These are phyloP conservation scores for Diutina ranongensis DNA, from an alignment of 1,139 yeast genomes.

Conservation along the genomic window DNA sequence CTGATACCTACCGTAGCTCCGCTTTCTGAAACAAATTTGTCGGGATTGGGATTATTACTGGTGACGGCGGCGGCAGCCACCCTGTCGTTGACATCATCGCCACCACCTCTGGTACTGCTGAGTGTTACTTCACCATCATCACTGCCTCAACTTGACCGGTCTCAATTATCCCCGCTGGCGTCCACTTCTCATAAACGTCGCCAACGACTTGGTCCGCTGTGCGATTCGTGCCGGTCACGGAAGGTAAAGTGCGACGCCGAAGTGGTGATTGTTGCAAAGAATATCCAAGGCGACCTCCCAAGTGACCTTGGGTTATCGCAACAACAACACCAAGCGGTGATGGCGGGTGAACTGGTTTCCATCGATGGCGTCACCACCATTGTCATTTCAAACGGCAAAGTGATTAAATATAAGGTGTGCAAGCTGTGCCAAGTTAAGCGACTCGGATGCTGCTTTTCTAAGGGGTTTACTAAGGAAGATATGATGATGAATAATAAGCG, in stretches of 20 bases:
- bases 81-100: not conserved
- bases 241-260: slow-evolving; percentile 71
- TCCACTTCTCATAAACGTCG: slow-evolving; percentile 22
- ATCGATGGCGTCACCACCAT: slow-evolving; percentile 10
- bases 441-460: slow-evolving; percentile 38
- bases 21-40: not conserved
- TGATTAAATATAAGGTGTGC: slow-evolving; percentile 39
- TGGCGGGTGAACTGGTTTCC: slow-evolving; percentile 9
- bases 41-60: not conserved
- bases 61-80: not conserved
- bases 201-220: slow-evolving; percentile 66
- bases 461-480: slow-evolving; percentile 52
- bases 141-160: not conserved
- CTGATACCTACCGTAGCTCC: not conserved
- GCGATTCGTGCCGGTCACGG: slow-evolving; percentile 61
- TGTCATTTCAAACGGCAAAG: slow-evolving; percentile 20
- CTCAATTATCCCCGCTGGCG: not conserved
- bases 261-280: slow-evolving; percentile 16
- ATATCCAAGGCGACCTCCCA: not conserved
- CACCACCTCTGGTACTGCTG: slow-evolving; percentile 1
- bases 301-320: not conserved
- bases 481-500: slow-evolving; percentile 14
- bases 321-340: not conserved
- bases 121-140: not conserved
- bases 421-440: slow-evolving; percentile 35